These are phyloP conservation scores for Crithidia bombi DNA, from an alignment of 208 protist species.

Conservation along the genomic window DNA sequence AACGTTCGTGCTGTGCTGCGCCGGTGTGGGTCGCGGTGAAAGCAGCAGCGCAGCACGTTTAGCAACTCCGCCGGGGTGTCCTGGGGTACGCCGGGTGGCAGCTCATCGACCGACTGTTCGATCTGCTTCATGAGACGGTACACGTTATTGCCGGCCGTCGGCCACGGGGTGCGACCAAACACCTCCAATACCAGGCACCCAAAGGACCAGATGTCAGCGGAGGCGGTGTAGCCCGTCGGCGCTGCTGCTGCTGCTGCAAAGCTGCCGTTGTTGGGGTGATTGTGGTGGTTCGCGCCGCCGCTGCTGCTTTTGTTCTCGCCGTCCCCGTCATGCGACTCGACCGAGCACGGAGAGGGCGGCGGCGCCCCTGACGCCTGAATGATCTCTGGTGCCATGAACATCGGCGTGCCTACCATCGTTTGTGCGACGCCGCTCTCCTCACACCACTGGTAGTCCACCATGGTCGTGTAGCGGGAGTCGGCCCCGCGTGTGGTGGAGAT, in stretches of 20 bases:
- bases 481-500: conserved; percentile 23
- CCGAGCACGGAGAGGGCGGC: not conserved
- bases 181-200: conserved; percentile 87
- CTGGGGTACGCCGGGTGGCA: conserved; percentile 75
- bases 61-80: conserved; percentile 44
- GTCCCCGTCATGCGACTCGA: not conserved
- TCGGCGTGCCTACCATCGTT: conserved; percentile 82
- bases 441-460: conserved; percentile 36
- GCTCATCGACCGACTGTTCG: conserved; percentile 47
- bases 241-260: conserved; percentile 1
- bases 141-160: conserved; percentile 35
- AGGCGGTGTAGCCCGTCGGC: conserved; percentile 56
- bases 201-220: conserved; percentile 86
- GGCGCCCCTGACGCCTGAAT: conserved; percentile 36
- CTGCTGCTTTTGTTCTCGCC: too few relatives aligned
- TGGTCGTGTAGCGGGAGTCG: conserved; percentile 29
- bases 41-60: conserved; percentile 62
- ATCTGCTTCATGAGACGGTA: conserved; percentile 80
- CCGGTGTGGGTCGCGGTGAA: conserved; percentile 56
- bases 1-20: conserved; percentile 64
- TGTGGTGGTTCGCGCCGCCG: not conserved
- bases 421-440: conserved; percentile 50
- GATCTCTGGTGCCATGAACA: conserved; percentile 92
- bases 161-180: conserved; percentile 76
- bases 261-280: not conserved